Conservation (phyloP, 352 stramenopile species). For the Globisporangium abappressorium region DNA sequence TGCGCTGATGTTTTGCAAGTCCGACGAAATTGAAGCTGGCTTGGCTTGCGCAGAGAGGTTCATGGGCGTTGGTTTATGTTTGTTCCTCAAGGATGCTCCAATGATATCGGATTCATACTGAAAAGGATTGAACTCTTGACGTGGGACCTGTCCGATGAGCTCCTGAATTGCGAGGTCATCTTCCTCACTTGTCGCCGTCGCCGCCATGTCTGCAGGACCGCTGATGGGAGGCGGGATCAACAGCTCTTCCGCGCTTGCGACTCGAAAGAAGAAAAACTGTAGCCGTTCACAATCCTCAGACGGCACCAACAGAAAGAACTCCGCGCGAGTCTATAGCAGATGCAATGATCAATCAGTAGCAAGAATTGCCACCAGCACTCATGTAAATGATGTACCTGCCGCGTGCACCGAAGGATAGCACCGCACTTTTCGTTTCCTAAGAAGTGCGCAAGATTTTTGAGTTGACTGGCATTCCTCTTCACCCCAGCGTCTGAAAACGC, state of each 20-base stretch:
- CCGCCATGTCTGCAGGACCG: not conserved
- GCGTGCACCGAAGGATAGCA: constrained; percentile 20
- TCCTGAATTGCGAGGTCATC: constrained; percentile 5
- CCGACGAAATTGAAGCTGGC: not conserved
- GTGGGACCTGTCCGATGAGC: constrained; percentile 15
- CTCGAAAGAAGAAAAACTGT: constrained; percentile 28
- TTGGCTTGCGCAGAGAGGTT: not conserved
- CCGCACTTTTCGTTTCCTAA: constrained; percentile 16
- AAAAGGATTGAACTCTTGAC: constrained; percentile 34
- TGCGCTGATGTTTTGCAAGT: not conserved
- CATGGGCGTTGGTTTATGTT: not conserved
- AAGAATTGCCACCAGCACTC: not conserved
- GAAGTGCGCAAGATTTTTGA: constrained; percentile 15
- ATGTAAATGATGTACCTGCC: constrained; percentile 1
- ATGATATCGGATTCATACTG: constrained; percentile 21
- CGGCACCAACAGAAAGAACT: constrained; percentile 23
- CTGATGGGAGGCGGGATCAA: constrained; percentile 14
- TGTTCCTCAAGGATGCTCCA: not conserved
- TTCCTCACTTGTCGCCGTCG: not conserved
- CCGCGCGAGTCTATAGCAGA: constrained; percentile 7
- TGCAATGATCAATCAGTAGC: not conserved
- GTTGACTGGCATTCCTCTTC: constrained; percentile 12
- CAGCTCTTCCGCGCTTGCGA: constrained; percentile 37
- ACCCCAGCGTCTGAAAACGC: not conserved
- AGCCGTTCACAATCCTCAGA: not conserved